A percentile compares a stretch with the other conserved stretches of the same genome.
phyloP scores from a whole-genome alignment of 2,329 filamentous ascomycete genomes.

The Emergomyces pasteurianus region DNA sequence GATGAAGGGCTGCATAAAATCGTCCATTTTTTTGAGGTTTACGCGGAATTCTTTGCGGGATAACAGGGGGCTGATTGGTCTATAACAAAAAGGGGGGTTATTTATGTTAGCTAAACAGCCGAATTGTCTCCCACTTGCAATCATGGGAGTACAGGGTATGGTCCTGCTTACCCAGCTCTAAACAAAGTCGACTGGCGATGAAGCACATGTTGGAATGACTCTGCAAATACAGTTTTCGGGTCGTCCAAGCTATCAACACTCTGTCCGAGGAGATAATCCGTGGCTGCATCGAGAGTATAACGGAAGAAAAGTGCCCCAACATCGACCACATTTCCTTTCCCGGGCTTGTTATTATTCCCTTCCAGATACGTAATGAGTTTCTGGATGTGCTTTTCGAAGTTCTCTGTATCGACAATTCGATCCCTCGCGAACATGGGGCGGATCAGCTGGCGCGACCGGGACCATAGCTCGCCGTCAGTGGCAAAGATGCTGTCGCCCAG shows the following conservation, averaged over 20 bases:
- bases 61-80: slow-evolving; percentile 51
- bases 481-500: slow-evolving; percentile 76
- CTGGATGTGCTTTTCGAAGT: slow-evolving; percentile 70
- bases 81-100: slow-evolving; percentile 13
- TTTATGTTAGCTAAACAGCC: neutral
- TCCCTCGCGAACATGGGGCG: slow-evolving; percentile 80
- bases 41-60: slow-evolving; percentile 52
- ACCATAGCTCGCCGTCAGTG: slow-evolving; percentile 71
- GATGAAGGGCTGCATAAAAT: slow-evolving; percentile 68
- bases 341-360: slow-evolving; percentile 25
- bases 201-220: slow-evolving; percentile 71
- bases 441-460: slow-evolving; percentile 69
- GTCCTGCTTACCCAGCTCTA: slow-evolving; percentile 43
- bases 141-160: neutral
- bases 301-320: slow-evolving; percentile 69
- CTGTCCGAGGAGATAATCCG: slow-evolving; percentile 71
- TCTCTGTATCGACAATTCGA: slow-evolving; percentile 68
- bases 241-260: slow-evolving; percentile 53
- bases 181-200: slow-evolving; percentile 56
- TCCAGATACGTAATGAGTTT: slow-evolving; percentile 58
- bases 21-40: slow-evolving; percentile 57
- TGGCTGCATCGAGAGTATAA: slow-evolving; percentile 72
- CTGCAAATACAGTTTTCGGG: slow-evolving; percentile 60
- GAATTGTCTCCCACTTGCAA: neutral
- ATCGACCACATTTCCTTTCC: slow-evolving; percentile 44